Percentiles rank a stretch among this genome's conserved stretches.
Conservation (phyloP, 2,329 filamentous ascomycete species). For the Cladophialophora exuberans region DNA sequence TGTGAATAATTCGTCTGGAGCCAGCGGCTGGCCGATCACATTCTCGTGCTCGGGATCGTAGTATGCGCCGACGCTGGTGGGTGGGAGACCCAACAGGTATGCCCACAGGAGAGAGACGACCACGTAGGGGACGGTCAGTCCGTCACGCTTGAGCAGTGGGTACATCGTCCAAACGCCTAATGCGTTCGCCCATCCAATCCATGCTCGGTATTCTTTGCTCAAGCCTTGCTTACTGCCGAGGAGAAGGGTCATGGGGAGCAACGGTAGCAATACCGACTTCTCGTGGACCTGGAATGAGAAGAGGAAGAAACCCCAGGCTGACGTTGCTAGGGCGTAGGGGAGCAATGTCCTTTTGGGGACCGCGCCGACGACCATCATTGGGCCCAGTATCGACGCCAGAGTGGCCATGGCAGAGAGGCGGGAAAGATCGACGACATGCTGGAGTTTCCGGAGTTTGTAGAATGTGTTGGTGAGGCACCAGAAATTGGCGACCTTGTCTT, state of each 20-base stretch:
- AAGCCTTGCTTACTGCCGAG: constrained; percentile 79
- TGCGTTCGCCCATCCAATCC: constrained; percentile 95
- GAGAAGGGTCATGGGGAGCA: constrained; percentile 90
- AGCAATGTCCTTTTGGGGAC: constrained; percentile 76
- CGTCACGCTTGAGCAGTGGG: constrained; percentile 82
- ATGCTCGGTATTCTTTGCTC: constrained; percentile 74
- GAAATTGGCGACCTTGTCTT: constrained; percentile 98
- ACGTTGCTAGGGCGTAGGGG: constrained; percentile 77
- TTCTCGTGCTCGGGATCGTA: constrained; percentile 31
- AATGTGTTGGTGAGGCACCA: constrained; percentile 85
- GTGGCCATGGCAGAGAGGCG: constrained; percentile 75
- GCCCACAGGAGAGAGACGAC: constrained; percentile 87
- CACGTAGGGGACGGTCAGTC: constrained; percentile 79
- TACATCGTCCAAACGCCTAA: constrained; percentile 93
- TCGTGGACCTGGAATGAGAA: constrained; percentile 99
- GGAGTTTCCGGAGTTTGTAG: constrained; percentile 78
- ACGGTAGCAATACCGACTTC: constrained; percentile 89
- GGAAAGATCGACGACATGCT: constrained; percentile 69
- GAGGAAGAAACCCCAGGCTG: constrained; percentile 95
- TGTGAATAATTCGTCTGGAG: constrained; percentile 29
- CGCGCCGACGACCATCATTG: constrained; percentile 78
- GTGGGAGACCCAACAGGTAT: constrained; percentile 85
- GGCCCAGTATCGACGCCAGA: constrained; percentile 72
- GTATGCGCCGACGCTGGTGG: constrained; percentile 49
- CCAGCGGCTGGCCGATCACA: constrained; percentile 27